These are phyloP conservation scores for Aspergillus carlsbadensis DNA, from an alignment of 495 filamentous ascomycete species.

Conservation along the genomic window DNA sequence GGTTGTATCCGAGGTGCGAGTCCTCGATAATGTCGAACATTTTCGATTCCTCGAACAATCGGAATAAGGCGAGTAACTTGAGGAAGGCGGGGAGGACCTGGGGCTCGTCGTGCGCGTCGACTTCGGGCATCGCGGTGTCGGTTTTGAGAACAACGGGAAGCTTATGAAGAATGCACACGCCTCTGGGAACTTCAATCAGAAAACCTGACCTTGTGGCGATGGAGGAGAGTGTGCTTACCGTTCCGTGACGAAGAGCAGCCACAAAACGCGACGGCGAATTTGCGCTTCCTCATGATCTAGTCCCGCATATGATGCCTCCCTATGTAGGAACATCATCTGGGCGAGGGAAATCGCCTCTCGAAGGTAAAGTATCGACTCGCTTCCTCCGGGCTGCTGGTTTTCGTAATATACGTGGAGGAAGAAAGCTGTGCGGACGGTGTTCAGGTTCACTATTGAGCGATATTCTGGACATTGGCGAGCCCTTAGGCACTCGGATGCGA, in stretches of 20 bases:
- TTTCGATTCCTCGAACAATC: slow-evolving; percentile 36
- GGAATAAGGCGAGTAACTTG: slow-evolving; percentile 43
- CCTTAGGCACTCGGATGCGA: slow-evolving; percentile 17
- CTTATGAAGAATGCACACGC: slow-evolving; percentile 45
- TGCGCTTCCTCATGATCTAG: slow-evolving; percentile 31
- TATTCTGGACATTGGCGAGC: slow-evolving; percentile 15
- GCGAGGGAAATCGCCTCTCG: slow-evolving; percentile 45
- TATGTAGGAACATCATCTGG: slow-evolving; percentile 46
- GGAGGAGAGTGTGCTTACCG: slow-evolving; percentile 16
- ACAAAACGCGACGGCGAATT: slow-evolving; percentile 40
- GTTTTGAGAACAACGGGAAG: slow-evolving; percentile 38
- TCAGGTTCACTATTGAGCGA: slow-evolving; percentile 16
- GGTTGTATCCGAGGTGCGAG: slow-evolving; percentile 14
- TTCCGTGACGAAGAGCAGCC: slow-evolving; percentile 48
- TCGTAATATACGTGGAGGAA: slow-evolving; percentile 49
- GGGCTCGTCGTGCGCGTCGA: slow-evolving; percentile 30
- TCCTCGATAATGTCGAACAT: slow-evolving; percentile 42
- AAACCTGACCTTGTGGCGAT: background rate
- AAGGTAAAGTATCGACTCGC: slow-evolving; percentile 39
- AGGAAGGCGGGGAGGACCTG: slow-evolving; percentile 41
- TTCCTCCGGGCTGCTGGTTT: slow-evolving; percentile 39
- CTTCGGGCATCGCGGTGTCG: slow-evolving; percentile 30
- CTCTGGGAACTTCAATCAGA: slow-evolving; percentile 14
- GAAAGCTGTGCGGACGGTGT: slow-evolving; percentile 38
- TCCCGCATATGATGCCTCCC: slow-evolving; percentile 30